phyloP scores from a whole-genome alignment of 495 filamentous ascomycete species.

The Jackrogersella multiformis region DNA sequence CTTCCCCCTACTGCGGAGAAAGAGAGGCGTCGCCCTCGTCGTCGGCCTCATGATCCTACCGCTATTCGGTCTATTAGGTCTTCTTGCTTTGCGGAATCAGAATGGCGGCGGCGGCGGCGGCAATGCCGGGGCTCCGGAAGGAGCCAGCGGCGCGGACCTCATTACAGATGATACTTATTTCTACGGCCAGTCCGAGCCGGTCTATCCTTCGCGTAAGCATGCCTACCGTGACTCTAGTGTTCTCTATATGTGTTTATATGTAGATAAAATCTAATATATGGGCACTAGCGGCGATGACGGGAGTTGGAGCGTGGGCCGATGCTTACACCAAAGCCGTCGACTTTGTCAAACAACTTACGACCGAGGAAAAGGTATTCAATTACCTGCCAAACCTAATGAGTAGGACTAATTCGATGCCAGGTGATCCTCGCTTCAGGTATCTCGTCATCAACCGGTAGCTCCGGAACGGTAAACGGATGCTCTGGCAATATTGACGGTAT shows the following conservation, averaged over 20 bases:
- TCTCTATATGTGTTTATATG: neutral
- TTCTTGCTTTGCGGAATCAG: constrained; percentile 42
- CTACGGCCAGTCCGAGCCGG: constrained; percentile 72
- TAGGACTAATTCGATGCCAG: constrained; percentile 64
- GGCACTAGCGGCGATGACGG: constrained; percentile 65
- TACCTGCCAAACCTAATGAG: constrained; percentile 5
- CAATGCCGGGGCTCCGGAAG: neutral
- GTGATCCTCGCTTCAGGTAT: constrained; percentile 58
- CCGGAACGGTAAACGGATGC: constrained; percentile 55
- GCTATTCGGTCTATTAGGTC: constrained; percentile 42
- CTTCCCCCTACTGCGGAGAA: constrained; percentile 52
- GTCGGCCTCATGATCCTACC: constrained; percentile 49
- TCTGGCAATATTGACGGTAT: constrained; percentile 60
- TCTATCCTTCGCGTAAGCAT: constrained; percentile 85
- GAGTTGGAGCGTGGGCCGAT: constrained; percentile 69
- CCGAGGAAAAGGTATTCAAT: constrained; percentile 80
- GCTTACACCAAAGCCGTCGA: constrained; percentile 78
- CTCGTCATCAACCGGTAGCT: constrained; percentile 42
- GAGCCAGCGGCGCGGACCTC: constrained; percentile 32
- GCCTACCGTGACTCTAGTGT: constrained; percentile 51
- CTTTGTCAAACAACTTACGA: constrained; percentile 83
- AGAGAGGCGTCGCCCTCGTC: constrained; percentile 48
- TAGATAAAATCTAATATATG: constrained; percentile 8
- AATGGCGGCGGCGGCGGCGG: neutral
- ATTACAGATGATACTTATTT: constrained; percentile 59